These are phyloP conservation scores for Hyaloscypha finlandica DNA, from an alignment of 495 filamentous ascomycete species.

Conservation along the genomic window DNA sequence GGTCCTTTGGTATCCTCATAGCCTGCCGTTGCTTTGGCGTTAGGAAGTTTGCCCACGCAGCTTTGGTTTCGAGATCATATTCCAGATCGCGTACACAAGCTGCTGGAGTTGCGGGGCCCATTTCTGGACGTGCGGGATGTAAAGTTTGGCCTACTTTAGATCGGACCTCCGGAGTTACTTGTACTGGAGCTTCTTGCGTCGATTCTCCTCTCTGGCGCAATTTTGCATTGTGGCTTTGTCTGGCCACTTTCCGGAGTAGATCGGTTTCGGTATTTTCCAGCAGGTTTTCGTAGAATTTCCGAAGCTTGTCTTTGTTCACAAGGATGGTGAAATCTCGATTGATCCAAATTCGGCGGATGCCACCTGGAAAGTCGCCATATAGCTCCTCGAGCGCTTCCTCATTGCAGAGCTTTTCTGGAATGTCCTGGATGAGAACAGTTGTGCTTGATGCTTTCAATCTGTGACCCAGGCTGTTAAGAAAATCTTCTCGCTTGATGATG, in stretches of 20 bases:
- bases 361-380: conserved; percentile 21
- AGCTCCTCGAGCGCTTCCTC: conserved; percentile 18
- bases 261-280: conserved; percentile 23
- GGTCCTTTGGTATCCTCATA: conserved; percentile 45
- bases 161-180: conserved; percentile 40
- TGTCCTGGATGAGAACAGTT: conserved; percentile 23
- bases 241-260: conserved; percentile 22
- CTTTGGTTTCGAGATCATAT: conserved; percentile 55
- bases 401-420: conserved; percentile 21
- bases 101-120: conserved; percentile 13
- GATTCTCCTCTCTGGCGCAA: conserved; percentile 12
- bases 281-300: conserved; percentile 19
- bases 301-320: conserved; percentile 22
- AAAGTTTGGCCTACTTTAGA: conserved; percentile 49
- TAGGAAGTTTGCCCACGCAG: conserved; percentile 69
- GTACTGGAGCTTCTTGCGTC: conserved; percentile 17
- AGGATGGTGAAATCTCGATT: conserved; percentile 22
- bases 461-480: conserved; percentile 11
- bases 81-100: conserved; percentile 35
- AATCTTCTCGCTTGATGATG: conserved; percentile 14
- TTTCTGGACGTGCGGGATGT: conserved; percentile 10
- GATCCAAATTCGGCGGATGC: conserved; percentile 22
- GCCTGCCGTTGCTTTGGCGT: conserved; percentile 69
- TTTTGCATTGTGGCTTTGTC: conserved; percentile 14
- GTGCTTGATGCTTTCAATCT: conserved; percentile 22